Base-by-base conservation (phyloP, 768 basidiomycete genomes). In the Termitomyces sp. region DNA sequence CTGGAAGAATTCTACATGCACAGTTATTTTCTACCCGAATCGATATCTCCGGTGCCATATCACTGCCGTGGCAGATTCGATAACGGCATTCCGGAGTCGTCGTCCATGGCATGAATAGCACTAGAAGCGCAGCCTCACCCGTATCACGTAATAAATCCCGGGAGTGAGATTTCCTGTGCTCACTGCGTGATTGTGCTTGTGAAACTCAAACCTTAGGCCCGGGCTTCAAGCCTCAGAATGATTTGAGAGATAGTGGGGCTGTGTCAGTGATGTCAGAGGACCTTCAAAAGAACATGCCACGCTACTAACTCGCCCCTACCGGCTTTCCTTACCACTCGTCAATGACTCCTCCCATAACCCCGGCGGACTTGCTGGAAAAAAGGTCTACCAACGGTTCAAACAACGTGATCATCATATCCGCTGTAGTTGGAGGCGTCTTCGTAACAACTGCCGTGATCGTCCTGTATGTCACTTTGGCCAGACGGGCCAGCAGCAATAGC, bases 221-320 rank as follows among this genome's bases (percentile, higher is more conserved):
- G 20, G 5, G 13, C 26, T 26, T 41, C 40, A 41, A 7, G 40
- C 7, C 20, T 41, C 40, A 41, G 14, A n/a, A n/a, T n/a, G 13
- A 13, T 35, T 35, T 16, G n/a, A 35, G 48, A 36, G 22, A 22
- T 32, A 55, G 61, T n/a, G 52, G 50, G 52, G 61, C 55, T 59
- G 45, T 59, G 58, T 49, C 58, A 33, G 26, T 49, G 32, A 49
- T 35, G 20, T 44, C 43, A 16, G 18, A 36, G 26, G 18, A 13
- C 52, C 28, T 5, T 33, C 50, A 51, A 40, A 43, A 35, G 32
- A 50, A 18, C 28, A 52, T 41, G n/a, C 7, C n/a, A 20, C 3
- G 30, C 48, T 41, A n/a, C 22, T 30, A 22, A 35, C 22, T 22
- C 8, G 6, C 28, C 26, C n/a, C 13, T 32, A 14, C 32, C 14